These are phyloP conservation scores for Plasmopara muralis DNA, from an alignment of 352 stramenopile genomes.

Conservation along the genomic window DNA sequence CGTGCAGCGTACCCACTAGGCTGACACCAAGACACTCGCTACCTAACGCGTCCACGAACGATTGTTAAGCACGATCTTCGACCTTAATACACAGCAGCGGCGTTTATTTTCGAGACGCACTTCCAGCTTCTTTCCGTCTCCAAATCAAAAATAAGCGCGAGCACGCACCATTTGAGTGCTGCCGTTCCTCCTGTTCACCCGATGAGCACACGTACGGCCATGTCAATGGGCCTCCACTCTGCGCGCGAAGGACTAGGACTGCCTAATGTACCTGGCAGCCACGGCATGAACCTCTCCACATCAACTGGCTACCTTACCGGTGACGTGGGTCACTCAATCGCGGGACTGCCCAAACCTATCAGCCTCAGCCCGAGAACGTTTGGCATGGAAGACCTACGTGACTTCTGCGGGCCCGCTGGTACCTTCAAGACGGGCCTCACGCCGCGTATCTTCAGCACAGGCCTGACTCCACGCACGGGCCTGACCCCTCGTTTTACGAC, in stretches of 20 bases:
- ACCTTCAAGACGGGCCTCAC: conserved; percentile 81
- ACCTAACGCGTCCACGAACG: conserved; percentile 5
- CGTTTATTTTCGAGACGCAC: conserved; percentile 2
- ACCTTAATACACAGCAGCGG: conserved; percentile 14
- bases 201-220: conserved; percentile 22
- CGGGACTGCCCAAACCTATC: conserved; percentile 54
- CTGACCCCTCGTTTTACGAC: conserved; percentile 78
- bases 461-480: conserved; percentile 68
- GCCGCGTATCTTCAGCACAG: conserved; percentile 73
- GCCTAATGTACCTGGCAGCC: conserved; percentile 35
- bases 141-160: conserved; percentile 27
- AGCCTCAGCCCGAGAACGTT: conserved; percentile 73
- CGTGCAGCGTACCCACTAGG: conserved; percentile 18
- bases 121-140: conserved; percentile 8
- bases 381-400: conserved; percentile 78
- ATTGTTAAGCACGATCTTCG: conserved; percentile 13
- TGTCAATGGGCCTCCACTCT: conserved; percentile 70
- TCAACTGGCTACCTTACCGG: conserved; percentile 30
- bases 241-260: conserved; percentile 64
- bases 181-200: conserved; percentile 16
- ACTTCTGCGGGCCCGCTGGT: conserved; percentile 73
- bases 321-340: conserved; percentile 27
- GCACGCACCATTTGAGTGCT: conserved; percentile 28
- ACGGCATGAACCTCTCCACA: conserved; percentile 26
- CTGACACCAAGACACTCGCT: conserved; percentile 8